phyloP scores from a whole-genome alignment of 1,284 basidiomycete species.

The Marasmius sp. region DNA sequence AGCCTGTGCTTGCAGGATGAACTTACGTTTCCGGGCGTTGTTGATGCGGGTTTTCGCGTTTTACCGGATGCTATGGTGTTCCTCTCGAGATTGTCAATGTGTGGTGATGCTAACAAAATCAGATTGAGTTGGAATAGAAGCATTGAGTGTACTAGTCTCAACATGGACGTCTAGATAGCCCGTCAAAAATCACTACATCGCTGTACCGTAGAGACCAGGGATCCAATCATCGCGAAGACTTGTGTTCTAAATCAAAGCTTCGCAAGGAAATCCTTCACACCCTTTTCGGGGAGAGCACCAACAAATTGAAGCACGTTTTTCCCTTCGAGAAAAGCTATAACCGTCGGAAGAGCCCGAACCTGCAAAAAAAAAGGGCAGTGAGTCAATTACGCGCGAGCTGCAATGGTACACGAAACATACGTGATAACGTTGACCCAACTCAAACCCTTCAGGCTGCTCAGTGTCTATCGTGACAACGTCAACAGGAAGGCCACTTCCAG shows the following conservation, averaged over 20 bases:
- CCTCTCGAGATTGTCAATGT: no score
- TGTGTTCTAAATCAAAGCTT: conserved; percentile 26
- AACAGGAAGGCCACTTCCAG: conserved; percentile 54
- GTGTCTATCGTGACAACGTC: conserved; percentile 72
- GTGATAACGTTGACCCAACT: conserved; percentile 49
- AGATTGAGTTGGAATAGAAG: no score
- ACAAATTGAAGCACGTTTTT: conserved; percentile 54
- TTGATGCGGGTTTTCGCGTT: no score
- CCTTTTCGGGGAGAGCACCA: conserved; percentile 54
- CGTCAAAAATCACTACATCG: no score
- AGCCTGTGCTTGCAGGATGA: no score
- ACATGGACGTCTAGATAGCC: no score
- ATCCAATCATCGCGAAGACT: neutral
- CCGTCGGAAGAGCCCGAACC: conserved; percentile 70
- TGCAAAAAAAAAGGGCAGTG: conserved; percentile 25
- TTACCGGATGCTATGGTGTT: no score
- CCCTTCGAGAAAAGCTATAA: conserved; percentile 68
- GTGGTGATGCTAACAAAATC: no score
- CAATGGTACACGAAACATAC: conserved; percentile 32
- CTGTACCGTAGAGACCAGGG: no score
- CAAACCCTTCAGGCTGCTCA: conserved; percentile 53
- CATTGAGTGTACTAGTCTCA: no score
- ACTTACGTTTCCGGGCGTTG: no score
- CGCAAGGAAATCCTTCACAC: conserved; percentile 51
- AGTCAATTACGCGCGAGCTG: neutral